Base-by-base conservation (phyloP, 441 rosid genomes). In the Erodium texanum region DNA sequence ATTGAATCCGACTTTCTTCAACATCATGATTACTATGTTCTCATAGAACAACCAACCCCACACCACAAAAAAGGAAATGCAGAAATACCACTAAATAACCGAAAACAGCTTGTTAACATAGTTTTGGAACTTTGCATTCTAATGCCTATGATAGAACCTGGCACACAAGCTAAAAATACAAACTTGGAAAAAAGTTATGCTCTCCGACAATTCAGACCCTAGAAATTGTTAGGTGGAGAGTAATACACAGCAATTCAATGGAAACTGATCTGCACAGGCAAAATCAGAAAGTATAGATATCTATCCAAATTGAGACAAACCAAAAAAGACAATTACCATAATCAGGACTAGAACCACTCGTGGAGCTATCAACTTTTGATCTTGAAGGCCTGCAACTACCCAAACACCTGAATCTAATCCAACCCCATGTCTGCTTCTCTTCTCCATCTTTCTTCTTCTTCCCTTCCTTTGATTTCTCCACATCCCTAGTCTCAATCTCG, bases 341-440 rank as follows among this genome's bases (percentile, higher is more conserved):
- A 66, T 78, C 81, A 67, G 85, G 66, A 71, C 83, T 79, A 64
- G 81, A 76, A 62, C 96, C 90, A 80, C 93, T 89, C 71, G 83
- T 48, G 59, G 98, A 87, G 80, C 78, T 86, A 78, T 93, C 94
- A 74, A 93, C 97, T 75, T 87, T 93, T 82, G 98, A 93, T 84
- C 96, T 93, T 67, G 93, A 87, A 78, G 94, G 83, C 86, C 90
- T 83, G 82, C 98, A 93, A 41, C 91, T 74, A 64, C 80, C 84
- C 70, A 87, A 70, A 65, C 80, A 79, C 75, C 82, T 82, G 63
- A 93, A 75, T 73, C 77, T 86, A 75, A 79, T 73, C 91, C 97
- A 90, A 74, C 90, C 90, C 7, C 98, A 93, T 75, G 76, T 76
- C 70, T 78, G 84, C 78, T 36, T 36, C 41, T 36, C 41, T 36